Evolutionary conservation across 108 stramenopile species (phyloP), one percentile per base, ranked within the genome.

Genomic region (Schizochytrium sp.): DNA sequence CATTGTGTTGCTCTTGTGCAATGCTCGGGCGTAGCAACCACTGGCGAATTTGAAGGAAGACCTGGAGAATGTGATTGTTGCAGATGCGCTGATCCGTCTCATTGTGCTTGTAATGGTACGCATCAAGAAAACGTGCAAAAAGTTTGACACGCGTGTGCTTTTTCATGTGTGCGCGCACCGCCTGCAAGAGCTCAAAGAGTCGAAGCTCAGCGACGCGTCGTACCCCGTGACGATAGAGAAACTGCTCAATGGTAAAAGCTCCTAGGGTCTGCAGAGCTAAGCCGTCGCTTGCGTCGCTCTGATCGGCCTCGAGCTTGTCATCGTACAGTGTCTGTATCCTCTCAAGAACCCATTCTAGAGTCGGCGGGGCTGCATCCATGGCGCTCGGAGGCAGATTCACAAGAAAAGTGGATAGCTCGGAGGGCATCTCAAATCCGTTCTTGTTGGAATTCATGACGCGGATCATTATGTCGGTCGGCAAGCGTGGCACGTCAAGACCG

Each of bases 81-180:
- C 12, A 16, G 0, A 83, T 47, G 14, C 76, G 45, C 21, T 69
- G 6, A 8, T 18, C 63, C 8, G 63, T 3, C n/a, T 47, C 63
- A 18, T 69, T n/a, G 34, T 69, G 25, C 28, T 83, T 83, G 76
- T 25, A 47, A 23, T 83, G 45, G 51, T 21, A 47, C 14, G 76
- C 76, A 34, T 83, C 76, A 34, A 83, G 76, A 3, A 83, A 83
- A 23, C 76, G 76, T 12, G 76, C 76, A 83, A 83, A 83, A 12
- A 83, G n/a, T 53, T 83, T 83, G 51, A 83, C 12, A 6, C 76
- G 45, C n/a, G 76, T 18, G 48, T 83, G 76, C 28, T 83, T 83
- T 34, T 83, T 83, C 45, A 83, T 83, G 51, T 83, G 76, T 16
- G 76, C 76, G 28, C 76, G 76, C 45, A 83, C 76, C 19, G 76